Conservation (phyloP, 768 basidiomycete species). For the Phylloporus rhodoxanthus region DNA sequence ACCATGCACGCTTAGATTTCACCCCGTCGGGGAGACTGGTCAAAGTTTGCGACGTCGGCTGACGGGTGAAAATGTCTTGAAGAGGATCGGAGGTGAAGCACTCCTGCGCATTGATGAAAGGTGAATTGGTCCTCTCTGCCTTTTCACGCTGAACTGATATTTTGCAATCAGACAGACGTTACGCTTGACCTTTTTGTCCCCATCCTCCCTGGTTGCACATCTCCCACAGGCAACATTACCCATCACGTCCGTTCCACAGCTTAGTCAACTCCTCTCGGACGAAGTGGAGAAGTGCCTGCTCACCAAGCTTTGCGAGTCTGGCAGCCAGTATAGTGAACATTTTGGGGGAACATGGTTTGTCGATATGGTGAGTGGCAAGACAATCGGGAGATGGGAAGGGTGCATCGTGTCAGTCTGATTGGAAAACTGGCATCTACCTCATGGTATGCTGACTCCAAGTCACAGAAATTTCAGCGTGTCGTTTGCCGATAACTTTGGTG, state of each 20-base stretch:
- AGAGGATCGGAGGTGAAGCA: slow-evolving; percentile 63
- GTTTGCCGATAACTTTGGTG: slow-evolving; percentile 43
- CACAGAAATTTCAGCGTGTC: slow-evolving; percentile 59
- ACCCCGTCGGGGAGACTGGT: slow-evolving; percentile 64
- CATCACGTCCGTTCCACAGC: slow-evolving; percentile 70
- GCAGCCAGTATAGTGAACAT: slow-evolving; percentile 47
- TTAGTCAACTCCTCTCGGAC: slow-evolving; percentile 67
- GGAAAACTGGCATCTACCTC: background rate
- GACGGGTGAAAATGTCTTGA: slow-evolving; percentile 36
- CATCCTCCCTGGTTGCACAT: slow-evolving; percentile 71
- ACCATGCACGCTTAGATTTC: slow-evolving; percentile 49
- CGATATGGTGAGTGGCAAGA: slow-evolving; percentile 56
- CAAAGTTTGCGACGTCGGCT: slow-evolving; percentile 45
- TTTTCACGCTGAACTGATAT: background rate
- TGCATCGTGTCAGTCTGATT: slow-evolving; percentile 56
- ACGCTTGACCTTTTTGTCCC: slow-evolving; percentile 70
- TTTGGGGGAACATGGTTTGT: slow-evolving; percentile 69
- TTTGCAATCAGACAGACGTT: slow-evolving; percentile 53
- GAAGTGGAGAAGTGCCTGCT: slow-evolving; percentile 73
- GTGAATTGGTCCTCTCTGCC: slow-evolving; percentile 30
- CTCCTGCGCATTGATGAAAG: slow-evolving; percentile 64
- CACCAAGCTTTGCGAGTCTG: slow-evolving; percentile 62
- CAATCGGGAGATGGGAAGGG: slow-evolving; percentile 75
- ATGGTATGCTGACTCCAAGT: slow-evolving; percentile 4
- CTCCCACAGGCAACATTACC: slow-evolving; percentile 72